Percentiles rank a stretch among this genome's conserved stretches.
Evolutionary conservation across 1,284 basidiomycete species (phyloP).

Genomic region (Thelephora terrestris): DNA sequence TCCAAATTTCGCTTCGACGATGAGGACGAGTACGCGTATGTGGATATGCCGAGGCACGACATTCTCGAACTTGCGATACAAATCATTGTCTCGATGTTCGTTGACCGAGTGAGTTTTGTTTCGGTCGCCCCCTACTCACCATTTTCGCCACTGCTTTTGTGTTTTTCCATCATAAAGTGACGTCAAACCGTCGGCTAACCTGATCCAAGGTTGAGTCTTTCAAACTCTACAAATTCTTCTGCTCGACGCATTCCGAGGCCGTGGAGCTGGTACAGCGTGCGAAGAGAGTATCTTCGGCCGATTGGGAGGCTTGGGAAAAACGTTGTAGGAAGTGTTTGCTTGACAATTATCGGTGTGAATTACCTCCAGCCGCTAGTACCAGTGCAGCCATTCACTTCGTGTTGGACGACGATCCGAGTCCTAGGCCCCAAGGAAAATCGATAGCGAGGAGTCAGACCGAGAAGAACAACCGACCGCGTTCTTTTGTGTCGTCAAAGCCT

Average conservation of each 20-base stretch:
- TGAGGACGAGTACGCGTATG: constrained; percentile 13
- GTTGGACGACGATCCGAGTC: too few species aligned
- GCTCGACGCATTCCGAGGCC: constrained; percentile 75
- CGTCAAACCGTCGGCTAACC: constrained; percentile 1
- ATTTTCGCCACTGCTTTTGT: too few species aligned
- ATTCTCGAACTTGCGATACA: constrained; percentile 17
- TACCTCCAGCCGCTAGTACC: neutral
- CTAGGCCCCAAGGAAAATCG: neutral
- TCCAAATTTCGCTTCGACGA: constrained; percentile 8
- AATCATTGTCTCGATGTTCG: constrained; percentile 17
- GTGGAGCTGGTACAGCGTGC: constrained; percentile 60
- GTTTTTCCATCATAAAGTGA: constrained; percentile 5
- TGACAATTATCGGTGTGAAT: constrained; percentile 1
- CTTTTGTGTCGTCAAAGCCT: neutral
- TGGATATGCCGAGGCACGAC: constrained; percentile 3
- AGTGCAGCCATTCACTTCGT: too few species aligned
- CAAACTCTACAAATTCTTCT: constrained; percentile 73
- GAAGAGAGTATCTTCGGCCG: constrained; percentile 46
- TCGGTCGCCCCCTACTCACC: too few species aligned
- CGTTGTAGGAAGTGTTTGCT: constrained; percentile 29
- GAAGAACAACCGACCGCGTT: constrained; percentile 1
- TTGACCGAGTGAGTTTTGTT: constrained; percentile 17
- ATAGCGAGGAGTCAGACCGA: constrained; percentile 1
- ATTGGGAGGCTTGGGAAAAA: constrained; percentile 79
- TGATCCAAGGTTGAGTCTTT: constrained; percentile 59